phyloP scores from a whole-genome alignment of 2,329 filamentous ascomycete genomes.

The Aspergillus pseudotamarii region DNA sequence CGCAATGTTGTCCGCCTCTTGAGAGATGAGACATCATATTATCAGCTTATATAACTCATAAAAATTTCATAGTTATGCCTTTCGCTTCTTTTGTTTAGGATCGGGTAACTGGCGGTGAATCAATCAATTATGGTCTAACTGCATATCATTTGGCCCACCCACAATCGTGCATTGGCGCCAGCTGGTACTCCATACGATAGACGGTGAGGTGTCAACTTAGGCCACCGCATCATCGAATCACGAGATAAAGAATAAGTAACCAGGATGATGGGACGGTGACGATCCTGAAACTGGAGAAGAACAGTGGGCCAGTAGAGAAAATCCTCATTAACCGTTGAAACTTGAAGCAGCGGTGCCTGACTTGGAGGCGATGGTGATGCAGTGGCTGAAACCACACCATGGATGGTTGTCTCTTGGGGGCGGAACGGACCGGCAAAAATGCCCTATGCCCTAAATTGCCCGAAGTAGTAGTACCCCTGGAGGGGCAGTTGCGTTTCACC shows the following conservation, averaged over 20 bases:
- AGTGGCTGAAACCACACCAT: conserved; percentile 21
- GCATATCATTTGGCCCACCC: background rate
- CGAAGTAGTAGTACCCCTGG: background rate
- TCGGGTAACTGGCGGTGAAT: conserved; percentile 7
- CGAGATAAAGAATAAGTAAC: background rate
- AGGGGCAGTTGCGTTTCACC: conserved; percentile 1
- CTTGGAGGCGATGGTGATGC: conserved; percentile 18
- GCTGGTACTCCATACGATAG: background rate
- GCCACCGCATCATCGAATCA: conserved; percentile 3
- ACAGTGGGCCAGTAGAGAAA: conserved; percentile 12
- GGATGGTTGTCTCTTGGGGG: background rate
- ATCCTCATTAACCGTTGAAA: conserved; percentile 8
- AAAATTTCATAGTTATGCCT: background rate
- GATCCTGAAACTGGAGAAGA: conserved; percentile 4
- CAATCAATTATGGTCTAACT: background rate
- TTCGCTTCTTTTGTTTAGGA: background rate
- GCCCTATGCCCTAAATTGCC: conserved; percentile 31
- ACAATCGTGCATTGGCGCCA: background rate
- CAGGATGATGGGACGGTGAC: background rate
- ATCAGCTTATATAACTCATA: background rate
- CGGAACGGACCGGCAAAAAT: conserved; percentile 11
- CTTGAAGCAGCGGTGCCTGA: conserved; percentile 22
- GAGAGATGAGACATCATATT: background rate
- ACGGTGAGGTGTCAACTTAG: background rate
- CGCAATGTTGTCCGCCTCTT: conserved; percentile 28